Evolutionary conservation across 2,329 filamentous ascomycete genomes (phyloP), one percentile per base, ranked within the genome.

Genomic region (Pseudopyricularia javanii): DNA sequence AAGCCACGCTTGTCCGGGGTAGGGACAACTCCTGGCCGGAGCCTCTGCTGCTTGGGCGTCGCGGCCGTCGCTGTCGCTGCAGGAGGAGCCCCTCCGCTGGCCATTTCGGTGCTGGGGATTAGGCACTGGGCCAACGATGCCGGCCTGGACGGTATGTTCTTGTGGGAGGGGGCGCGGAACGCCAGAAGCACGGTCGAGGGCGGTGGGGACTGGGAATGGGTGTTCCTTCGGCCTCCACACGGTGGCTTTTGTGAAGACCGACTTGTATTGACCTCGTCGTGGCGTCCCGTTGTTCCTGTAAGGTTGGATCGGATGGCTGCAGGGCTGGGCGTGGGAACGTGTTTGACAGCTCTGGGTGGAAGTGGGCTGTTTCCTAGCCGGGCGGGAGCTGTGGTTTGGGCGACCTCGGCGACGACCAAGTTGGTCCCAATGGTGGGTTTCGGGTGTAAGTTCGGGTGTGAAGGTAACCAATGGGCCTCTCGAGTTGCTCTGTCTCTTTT

Each of bases 1-100:
- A 67, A 69, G 6, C 70, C 67, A 1, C 66, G 61, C 28, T 66
- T 68, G 9, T 59, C 60, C 2, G 62, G 53, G 9, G 50, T 47
- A 7, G 50, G 24, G 22, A 34, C 50, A 20, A n/a, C 50, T 6
- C 26, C 24, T 14, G 50, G 50, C n/a, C 35, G 40, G 22, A 45
- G 34, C 28, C 26, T 17, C n/a, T 51, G 50, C 11, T 15, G 52
- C 22, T 3, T 51, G n/a, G 37, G 40, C 9, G 47, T 43, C 12
- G 35, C 37, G 67, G 57, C 70, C 69, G 51, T 70, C 74, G 60
- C 75, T 67, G 54, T 68, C 62, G 58, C 73, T 86, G 45, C 70
- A 74, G 28, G 64, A 64, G 11, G 22, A 20, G 24, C n/a, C 11
- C 15, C 17, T 26, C 20, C 20, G 4, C 20, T 20, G 4, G 40